These are phyloP conservation scores for Phyllosticta citrichinensis DNA, from an alignment of 2,329 filamentous ascomycete species.

Conservation along the genomic window DNA sequence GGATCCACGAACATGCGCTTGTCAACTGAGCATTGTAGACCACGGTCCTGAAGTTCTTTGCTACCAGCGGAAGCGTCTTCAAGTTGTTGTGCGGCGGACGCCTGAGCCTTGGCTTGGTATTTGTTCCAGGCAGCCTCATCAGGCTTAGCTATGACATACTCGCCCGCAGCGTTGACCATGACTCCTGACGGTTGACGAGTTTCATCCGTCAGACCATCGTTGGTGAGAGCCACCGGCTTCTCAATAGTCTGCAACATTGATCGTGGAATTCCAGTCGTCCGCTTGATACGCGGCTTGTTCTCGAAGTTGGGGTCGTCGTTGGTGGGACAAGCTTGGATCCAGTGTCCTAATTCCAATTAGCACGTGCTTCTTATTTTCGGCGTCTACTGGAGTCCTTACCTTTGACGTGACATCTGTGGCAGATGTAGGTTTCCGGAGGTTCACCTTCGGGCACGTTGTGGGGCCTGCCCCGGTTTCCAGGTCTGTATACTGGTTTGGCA, in stretches of 20 bases:
- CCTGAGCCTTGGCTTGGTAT: constrained; percentile 90
- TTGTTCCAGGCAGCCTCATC: constrained; percentile 96
- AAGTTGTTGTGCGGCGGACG: constrained; percentile 63
- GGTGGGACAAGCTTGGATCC: constrained; percentile 97
- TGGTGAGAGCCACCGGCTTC: constrained; percentile 64
- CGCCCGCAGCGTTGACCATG: constrained; percentile 96
- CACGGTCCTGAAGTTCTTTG: constrained; percentile 79
- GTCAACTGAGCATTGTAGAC: constrained; percentile 90
- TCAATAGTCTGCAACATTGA: constrained; percentile 94
- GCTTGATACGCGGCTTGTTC: constrained; percentile 83
- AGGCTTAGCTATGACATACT: constrained; percentile 92
- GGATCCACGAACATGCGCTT: constrained; percentile 97
- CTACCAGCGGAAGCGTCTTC: constrained; percentile 67
- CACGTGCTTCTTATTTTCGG: not conserved
- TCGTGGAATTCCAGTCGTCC: constrained; percentile 91
- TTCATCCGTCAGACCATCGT: constrained; percentile 69
- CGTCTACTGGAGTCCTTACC: constrained; percentile 33
- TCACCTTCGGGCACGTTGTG: constrained; percentile 82
- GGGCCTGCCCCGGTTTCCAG: constrained; percentile 45
- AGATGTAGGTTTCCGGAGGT: constrained; percentile 87
- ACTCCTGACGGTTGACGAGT: constrained; percentile 74
- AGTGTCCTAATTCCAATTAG: constrained; percentile 55
- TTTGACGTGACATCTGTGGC: constrained; percentile 92
- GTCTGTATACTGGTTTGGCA: constrained; percentile 34
- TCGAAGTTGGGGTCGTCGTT: constrained; percentile 97